These are phyloP conservation scores for Trifolium dubium DNA, from an alignment of 306 rosid species.

Conservation along the genomic window DNA sequence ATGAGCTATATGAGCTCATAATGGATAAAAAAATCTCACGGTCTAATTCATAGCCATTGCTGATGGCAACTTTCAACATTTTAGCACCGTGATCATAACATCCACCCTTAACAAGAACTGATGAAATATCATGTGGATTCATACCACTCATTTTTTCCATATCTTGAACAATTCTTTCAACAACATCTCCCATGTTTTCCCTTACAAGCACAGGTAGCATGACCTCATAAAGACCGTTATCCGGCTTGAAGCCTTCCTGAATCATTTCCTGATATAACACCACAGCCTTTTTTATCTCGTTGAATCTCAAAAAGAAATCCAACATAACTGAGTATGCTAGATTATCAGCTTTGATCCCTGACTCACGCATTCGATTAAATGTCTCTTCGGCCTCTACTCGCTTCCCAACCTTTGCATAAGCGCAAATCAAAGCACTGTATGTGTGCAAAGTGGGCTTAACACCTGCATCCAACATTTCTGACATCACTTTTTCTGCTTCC, in stretches of 20 bases:
- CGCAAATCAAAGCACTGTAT: constrained; percentile 89
- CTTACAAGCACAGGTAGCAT: constrained; percentile 67
- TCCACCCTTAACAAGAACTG: constrained; percentile 78
- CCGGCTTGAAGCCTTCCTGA: constrained; percentile 64
- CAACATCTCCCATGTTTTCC: constrained; percentile 64
- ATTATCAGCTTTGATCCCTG: constrained; percentile 82
- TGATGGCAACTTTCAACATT: constrained; percentile 74
- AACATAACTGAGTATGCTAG: constrained; percentile 87
- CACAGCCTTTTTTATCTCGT: constrained; percentile 75
- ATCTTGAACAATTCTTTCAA: constrained; percentile 70
- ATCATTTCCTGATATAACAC: constrained; percentile 72
- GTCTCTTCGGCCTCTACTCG: constrained; percentile 78
- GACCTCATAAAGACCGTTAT: constrained; percentile 67
- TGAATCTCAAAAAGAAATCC: constrained; percentile 77
- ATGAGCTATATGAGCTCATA: constrained; percentile 77
- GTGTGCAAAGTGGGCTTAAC: constrained; percentile 88
- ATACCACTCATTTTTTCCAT: constrained; percentile 69
- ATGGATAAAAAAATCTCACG: constrained; percentile 72
- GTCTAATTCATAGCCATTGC: constrained; percentile 70
- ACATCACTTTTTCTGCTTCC: constrained; percentile 81
- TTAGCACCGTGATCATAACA: constrained; percentile 81
- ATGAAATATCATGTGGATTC: constrained; percentile 79
- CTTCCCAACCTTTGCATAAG: constrained; percentile 82
- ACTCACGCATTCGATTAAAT: constrained; percentile 72
- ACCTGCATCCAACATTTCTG: constrained; percentile 87